Base-by-base conservation (phyloP, 108 stramenopile genomes). In the Ochromonas danica region DNA sequence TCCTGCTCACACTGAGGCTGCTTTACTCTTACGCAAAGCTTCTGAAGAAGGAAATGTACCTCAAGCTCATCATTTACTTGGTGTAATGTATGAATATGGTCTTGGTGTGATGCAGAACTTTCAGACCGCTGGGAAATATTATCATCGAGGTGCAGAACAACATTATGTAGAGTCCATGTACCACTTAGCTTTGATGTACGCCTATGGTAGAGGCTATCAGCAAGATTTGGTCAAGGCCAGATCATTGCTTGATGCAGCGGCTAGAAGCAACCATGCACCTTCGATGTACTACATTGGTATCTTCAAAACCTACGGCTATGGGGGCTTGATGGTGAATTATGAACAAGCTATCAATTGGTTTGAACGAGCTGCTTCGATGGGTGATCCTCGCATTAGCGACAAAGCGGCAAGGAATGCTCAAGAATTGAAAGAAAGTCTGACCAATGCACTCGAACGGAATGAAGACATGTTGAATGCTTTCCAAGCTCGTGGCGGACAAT, bases 291-390 rank as follows among this genome's bases (percentile, higher is more conserved):
- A 75, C 31, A 75, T 75, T 10, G 72, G 72, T 22, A 10, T 75
- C 25, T 57, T 75, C 30, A 75, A 75, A 25, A 75, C 40, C 10
- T 75, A 75, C 31, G 72, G 72, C 25, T 75, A 75, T 75, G n/a
- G n/a, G n/a, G 72, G 72, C 14, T 57, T 3, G 10, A 36, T 10
- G 27, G 51, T 75, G 10, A 60, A 75, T 36, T 75, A 75, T 25
- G 43, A 57, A 57, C 45, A 75, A 60, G 72, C 72, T 10, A 33
- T 60, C 28, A 38, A 75, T 33, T 75, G 72, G 72, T 75, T 75
- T 36, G 72, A 75, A 41, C 14, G 51, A 27, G 72, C 72, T 27
- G 72, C 72, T 27, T 10, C 3, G 3, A n/a, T 75, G 43, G 72
- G 38, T 36, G 72, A 75, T 41, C 22, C 14, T 27, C 72, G 72